A percentile compares a stretch with the other conserved stretches of the same genome.
These are phyloP conservation scores for Alternaria alternata DNA, from an alignment of 2,329 filamentous ascomycete species.

Conservation along the genomic window DNA sequence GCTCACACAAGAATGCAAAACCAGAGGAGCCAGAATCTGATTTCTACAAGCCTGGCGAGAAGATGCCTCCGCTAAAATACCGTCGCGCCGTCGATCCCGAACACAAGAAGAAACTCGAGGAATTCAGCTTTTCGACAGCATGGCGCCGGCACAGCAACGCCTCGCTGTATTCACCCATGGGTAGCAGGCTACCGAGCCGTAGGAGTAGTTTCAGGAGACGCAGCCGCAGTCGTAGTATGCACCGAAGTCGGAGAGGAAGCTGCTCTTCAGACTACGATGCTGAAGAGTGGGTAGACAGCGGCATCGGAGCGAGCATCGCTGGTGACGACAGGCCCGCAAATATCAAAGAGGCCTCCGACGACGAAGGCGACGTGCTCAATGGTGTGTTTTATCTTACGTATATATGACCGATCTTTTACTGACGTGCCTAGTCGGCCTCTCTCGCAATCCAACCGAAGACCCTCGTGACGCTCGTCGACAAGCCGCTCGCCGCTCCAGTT, in stretches of 20 bases:
- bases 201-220: constrained; percentile 45
- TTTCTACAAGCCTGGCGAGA: constrained; percentile 61
- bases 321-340: constrained; percentile 45
- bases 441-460: constrained; percentile 45
- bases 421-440: constrained; percentile 45
- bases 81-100: constrained; percentile 58
- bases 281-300: constrained; percentile 50
- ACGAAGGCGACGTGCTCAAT: constrained; percentile 56
- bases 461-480: constrained; percentile 36
- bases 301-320: constrained; percentile 45
- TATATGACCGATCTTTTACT: constrained; percentile 18
- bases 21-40: constrained; percentile 52
- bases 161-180: constrained; percentile 59
- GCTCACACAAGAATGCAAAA: constrained; percentile 40
- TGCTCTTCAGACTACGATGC: constrained; percentile 50
- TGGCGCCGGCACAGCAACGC: constrained; percentile 57
- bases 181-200: constrained; percentile 55
- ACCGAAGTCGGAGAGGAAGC: constrained; percentile 45
- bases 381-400: constrained; percentile 44
- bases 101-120: constrained; percentile 60
- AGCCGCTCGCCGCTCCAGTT: constrained; percentile 41
- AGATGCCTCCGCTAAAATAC: constrained; percentile 61
- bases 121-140: constrained; percentile 57
- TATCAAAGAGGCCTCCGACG: constrained; percentile 54
- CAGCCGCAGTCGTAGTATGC: constrained; percentile 41